Conservation (phyloP, 2,329 filamentous ascomycete genomes). For the Cladosporium sp. region DNA sequence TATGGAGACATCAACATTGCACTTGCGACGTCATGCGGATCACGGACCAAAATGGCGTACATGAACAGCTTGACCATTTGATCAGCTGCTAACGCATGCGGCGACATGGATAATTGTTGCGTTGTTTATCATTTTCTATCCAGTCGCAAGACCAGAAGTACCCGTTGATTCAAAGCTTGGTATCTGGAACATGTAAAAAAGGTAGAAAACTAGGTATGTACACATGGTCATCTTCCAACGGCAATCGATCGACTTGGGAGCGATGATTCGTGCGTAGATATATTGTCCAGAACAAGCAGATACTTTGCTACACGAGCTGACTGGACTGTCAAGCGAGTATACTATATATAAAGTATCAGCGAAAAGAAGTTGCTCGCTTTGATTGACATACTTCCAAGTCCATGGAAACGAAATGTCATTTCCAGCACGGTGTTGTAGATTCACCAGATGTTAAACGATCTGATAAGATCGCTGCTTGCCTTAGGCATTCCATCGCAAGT, state of each 20-base stretch:
- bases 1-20: neutral
- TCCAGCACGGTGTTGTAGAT: too few relatives aligned
- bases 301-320: too few relatives aligned
- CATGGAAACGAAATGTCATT: too few relatives aligned
- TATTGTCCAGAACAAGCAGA: too few relatives aligned
- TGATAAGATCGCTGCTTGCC: neutral
- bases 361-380: too few relatives aligned
- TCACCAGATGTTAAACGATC: neutral
- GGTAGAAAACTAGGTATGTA: too few relatives aligned
- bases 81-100: neutral
- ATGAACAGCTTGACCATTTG: neutral
- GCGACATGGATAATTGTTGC: neutral
- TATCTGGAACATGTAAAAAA: too few relatives aligned
- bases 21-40: constrained; percentile 4
- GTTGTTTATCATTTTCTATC: neutral
- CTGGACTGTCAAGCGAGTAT: too few relatives aligned
- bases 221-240: neutral
- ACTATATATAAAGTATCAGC: too few relatives aligned
- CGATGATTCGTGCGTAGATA: neutral
- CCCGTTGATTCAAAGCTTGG: too few relatives aligned
- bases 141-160: neutral
- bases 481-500: neutral
- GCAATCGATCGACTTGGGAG: neutral
- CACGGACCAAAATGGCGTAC: neutral
- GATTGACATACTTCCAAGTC: too few relatives aligned